A percentile compares a stretch with the other conserved stretches of the same genome.
Conservation (phyloP, 169 alveolate genomes). For the Cryptosporidium ubiquitum region DNA sequence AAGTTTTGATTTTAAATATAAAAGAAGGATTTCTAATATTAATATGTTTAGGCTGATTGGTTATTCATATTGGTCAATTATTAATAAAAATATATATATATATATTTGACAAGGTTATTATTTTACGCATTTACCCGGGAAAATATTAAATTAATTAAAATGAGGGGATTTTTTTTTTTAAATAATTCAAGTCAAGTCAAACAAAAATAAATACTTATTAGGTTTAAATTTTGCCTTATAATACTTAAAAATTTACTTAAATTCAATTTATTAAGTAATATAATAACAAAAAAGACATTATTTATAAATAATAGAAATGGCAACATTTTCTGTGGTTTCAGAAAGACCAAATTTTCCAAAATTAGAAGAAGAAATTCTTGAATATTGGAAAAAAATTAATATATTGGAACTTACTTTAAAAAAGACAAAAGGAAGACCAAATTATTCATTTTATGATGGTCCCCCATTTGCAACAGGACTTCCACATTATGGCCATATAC, state of each 20-base stretch:
- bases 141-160: neutral
- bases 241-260: neutral
- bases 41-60: no score
- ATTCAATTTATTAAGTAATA: no score
- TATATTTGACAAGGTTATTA: no score
- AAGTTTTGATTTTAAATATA: no score
- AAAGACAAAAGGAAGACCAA: conserved; percentile 85
- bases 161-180: neutral
- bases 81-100: no score
- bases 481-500: conserved; percentile 99
- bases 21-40: no score
- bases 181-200: neutral
- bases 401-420: conserved; percentile 84
- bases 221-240: neutral
- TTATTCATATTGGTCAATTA: no score
- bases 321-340: conserved; percentile 77
- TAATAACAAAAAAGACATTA: neutral
- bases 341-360: conserved; percentile 90
- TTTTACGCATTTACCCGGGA: neutral
- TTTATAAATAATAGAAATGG: neutral
- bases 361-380: conserved; percentile 87
- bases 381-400: conserved; percentile 87
- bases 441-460: conserved; percentile 98
- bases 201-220: no score
- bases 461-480: conserved; percentile 99